These are phyloP conservation scores for Puccinia hordei DNA, from an alignment of 1,284 basidiomycete species.

Conservation along the genomic window DNA sequence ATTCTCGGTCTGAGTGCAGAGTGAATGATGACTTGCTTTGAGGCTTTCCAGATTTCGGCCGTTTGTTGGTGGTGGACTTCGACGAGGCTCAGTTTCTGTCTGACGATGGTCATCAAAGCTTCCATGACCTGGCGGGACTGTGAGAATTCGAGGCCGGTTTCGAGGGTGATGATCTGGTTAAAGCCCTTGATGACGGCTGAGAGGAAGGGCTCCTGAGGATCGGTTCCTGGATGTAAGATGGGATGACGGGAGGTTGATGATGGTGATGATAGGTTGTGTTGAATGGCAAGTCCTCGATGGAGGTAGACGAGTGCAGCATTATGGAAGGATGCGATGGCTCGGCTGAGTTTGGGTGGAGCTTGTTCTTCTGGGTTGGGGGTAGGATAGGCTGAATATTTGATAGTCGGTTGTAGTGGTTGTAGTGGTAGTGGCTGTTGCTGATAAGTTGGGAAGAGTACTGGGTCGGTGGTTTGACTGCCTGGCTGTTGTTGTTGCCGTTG, in stretches of 20 bases:
- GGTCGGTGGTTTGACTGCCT: neutral
- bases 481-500: neutral
- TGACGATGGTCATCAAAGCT: neutral
- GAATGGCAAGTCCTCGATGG: slow-evolving; percentile 28
- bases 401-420: neutral
- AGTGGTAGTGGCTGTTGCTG: neutral
- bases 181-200: slow-evolving; percentile 37
- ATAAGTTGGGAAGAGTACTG: slow-evolving; percentile 12
- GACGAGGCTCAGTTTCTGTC: slow-evolving; percentile 3
- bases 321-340: slow-evolving; percentile 33
- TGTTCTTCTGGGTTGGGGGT: neutral
- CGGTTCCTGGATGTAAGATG: neutral
- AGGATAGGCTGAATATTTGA: neutral
- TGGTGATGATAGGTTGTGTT: too few species aligned
- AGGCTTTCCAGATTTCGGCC: slow-evolving; percentile 10
- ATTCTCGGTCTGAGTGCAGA: slow-evolving; percentile 20
- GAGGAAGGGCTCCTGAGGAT: slow-evolving; percentile 18
- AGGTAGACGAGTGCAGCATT: slow-evolving; percentile 43
- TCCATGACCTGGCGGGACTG: slow-evolving; percentile 21
- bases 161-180: slow-evolving; percentile 23
- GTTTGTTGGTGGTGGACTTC: neutral
- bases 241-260: neutral
- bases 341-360: neutral
- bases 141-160: slow-evolving; percentile 37
- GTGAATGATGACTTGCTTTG: slow-evolving; percentile 18